Percentiles rank a stretch among this genome's conserved stretches.
These are phyloP conservation scores for Hirsutella rhossiliensis DNA, from an alignment of 2,329 filamentous ascomycete genomes.

Conservation along the genomic window DNA sequence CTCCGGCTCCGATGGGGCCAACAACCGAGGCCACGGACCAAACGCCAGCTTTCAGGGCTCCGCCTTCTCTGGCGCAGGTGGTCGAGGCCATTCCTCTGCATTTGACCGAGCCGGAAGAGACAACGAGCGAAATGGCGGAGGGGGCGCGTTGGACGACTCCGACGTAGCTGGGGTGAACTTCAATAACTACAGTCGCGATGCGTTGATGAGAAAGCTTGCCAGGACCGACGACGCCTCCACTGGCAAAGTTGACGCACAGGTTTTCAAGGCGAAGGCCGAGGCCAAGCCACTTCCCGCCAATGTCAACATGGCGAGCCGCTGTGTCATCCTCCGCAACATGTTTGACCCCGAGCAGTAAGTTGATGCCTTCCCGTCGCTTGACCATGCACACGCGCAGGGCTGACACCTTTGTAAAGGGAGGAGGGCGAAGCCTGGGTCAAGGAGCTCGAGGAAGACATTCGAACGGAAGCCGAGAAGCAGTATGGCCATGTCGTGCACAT, in stretches of 20 bases:
- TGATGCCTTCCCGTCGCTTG: too few relatives aligned
- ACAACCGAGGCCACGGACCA: conserved; percentile 79
- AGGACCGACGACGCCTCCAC: conserved; percentile 73
- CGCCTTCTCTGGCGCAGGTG: conserved; percentile 80
- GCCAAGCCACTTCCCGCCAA: conserved; percentile 69
- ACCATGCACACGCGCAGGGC: conserved; percentile 4
- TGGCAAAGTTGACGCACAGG: conserved; percentile 56
- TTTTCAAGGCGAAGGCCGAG: conserved; percentile 68
- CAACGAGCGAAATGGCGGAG: conserved; percentile 79
- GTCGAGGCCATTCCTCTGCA: conserved; percentile 69
- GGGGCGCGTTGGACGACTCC: conserved; percentile 91
- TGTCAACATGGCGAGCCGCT: conserved; percentile 85
- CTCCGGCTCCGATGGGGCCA: conserved; percentile 94
- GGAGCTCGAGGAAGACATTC: conserved; percentile 87
- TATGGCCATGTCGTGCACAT: conserved; percentile 98
- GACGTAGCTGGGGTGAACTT: conserved; percentile 98
- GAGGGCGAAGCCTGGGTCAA: conserved; percentile 82
- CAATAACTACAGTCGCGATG: conserved; percentile 97
- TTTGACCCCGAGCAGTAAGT: conserved; percentile 87
- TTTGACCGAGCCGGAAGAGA: conserved; percentile 90
- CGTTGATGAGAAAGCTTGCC: conserved; percentile 96
- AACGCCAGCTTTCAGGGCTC: conserved; percentile 71
- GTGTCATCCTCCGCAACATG: conserved; percentile 90
- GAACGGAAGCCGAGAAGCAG: conserved; percentile 82
- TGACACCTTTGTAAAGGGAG: conserved; percentile 48